Conservation (phyloP, 345 rosid genomes). For the Carallia pectinifolia region DNA sequence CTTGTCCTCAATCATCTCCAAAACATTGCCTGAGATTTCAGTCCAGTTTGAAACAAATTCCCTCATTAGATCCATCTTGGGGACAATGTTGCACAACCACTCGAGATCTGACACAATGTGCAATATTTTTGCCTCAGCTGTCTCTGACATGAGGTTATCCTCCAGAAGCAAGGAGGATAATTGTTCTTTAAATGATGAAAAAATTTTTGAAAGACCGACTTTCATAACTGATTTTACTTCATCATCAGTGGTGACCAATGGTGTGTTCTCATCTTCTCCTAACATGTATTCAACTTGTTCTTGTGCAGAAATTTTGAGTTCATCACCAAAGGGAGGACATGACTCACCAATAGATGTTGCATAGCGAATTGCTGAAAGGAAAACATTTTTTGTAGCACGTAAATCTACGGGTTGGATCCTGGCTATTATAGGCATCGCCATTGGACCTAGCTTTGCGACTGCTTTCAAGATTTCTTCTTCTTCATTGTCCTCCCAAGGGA, state of each 20-base stretch:
- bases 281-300: constrained; percentile 93
- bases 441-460: constrained; percentile 37
- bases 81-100: constrained; percentile 80
- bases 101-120: constrained; percentile 54
- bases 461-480: constrained; percentile 48
- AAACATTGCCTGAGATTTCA: constrained; percentile 48
- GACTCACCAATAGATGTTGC: constrained; percentile 61
- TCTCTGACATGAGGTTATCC: constrained; percentile 30
- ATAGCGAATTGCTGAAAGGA: constrained; percentile 71
- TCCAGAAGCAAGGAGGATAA: constrained; percentile 48
- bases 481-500: constrained; percentile 55
- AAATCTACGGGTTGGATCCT: constrained; percentile 52
- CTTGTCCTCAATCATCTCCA: constrained; percentile 51
- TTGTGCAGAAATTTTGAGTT: constrained; percentile 80
- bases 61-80: constrained; percentile 73
- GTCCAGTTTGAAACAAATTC: constrained; percentile 75
- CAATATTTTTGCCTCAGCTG: constrained; percentile 38
- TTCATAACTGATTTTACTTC: constrained; percentile 65
- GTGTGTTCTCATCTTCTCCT: constrained; percentile 57
- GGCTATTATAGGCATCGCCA: constrained; percentile 55
- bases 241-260: constrained; percentile 52
- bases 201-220: constrained; percentile 51
- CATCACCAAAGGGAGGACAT: constrained; percentile 53
- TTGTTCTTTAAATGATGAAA: constrained; percentile 49
- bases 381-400: constrained; percentile 54